A percentile compares a stretch with the other conserved stretches of the same genome.
Conservation (phyloP, 148 eudicot species). For the Beta vulgaris region DNA sequence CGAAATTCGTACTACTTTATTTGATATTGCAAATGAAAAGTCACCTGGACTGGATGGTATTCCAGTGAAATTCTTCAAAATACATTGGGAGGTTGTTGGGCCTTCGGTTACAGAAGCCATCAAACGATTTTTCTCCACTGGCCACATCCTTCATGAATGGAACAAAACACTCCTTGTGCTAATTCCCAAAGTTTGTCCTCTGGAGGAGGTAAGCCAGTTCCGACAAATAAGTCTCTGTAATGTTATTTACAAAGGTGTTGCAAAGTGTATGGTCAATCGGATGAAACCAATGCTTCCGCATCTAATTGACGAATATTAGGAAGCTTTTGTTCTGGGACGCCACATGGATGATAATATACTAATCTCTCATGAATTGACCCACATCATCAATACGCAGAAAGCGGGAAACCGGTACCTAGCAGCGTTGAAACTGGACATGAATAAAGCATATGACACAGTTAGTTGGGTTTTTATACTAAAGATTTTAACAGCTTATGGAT, state of each 20-base stretch:
- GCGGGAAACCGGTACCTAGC: neutral
- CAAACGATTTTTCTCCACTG: neutral
- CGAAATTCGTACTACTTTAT: too few species aligned
- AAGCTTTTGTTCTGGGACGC: neutral
- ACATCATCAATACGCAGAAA: neutral
- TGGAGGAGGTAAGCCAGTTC: neutral
- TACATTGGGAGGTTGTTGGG: neutral
- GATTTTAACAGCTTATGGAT: neutral
- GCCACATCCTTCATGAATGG: fast-evolving
- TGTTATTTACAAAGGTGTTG: neutral
- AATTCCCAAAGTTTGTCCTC: neutral
- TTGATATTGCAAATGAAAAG: too few species aligned
- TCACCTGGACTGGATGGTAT: neutral
- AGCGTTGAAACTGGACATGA: neutral
- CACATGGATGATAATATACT: neutral
- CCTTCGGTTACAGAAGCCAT: neutral
- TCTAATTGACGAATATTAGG: neutral
- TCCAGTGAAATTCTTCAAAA: neutral
- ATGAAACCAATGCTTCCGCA: neutral
- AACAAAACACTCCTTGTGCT: neutral
- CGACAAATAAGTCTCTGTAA: neutral
- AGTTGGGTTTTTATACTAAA: neutral
- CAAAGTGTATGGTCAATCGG: neutral
- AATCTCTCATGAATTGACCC: too few species aligned
- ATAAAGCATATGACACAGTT: neutral